Evolutionary conservation across 306 rosid genomes (phyloP).

Genomic region (Malus sieversii): DNA sequence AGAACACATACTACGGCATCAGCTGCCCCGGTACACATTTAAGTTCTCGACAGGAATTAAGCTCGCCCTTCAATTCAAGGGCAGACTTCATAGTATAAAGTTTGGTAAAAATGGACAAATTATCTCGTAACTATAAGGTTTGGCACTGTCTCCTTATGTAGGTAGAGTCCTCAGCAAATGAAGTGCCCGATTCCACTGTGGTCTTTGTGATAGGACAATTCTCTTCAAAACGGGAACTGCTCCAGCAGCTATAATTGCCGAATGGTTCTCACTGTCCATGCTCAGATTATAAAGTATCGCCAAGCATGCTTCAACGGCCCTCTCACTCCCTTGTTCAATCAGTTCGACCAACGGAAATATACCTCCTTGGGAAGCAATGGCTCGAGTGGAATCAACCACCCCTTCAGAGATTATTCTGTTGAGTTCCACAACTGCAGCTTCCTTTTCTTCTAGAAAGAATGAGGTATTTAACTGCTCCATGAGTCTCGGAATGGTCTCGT

Average conservation of each 20-base stretch:
- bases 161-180: conserved; percentile 64
- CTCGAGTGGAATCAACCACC: conserved; percentile 46
- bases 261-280: conserved; percentile 72
- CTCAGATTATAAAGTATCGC: conserved; percentile 68
- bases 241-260: conserved; percentile 63
- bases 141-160: conserved; percentile 14
- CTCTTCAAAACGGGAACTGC: conserved; percentile 54
- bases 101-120: not conserved
- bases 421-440: conserved; percentile 65
- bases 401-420: conserved; percentile 78
- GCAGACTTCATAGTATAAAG: not conserved
- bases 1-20: not conserved
- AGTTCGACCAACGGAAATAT: conserved; percentile 55
- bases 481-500: conserved; percentile 80
- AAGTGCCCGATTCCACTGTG: conserved; percentile 73
- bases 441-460: conserved; percentile 45
- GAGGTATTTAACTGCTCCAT: conserved; percentile 58
- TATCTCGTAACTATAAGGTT: not conserved
- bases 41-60: not conserved
- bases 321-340: conserved; percentile 71
- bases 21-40: not conserved
- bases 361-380: conserved; percentile 55
- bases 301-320: conserved; percentile 61
- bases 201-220: conserved; percentile 52
- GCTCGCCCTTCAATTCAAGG: not conserved